phyloP scores from a whole-genome alignment of 2,329 filamentous ascomycete genomes.

The Scedosporium dehoogii region DNA sequence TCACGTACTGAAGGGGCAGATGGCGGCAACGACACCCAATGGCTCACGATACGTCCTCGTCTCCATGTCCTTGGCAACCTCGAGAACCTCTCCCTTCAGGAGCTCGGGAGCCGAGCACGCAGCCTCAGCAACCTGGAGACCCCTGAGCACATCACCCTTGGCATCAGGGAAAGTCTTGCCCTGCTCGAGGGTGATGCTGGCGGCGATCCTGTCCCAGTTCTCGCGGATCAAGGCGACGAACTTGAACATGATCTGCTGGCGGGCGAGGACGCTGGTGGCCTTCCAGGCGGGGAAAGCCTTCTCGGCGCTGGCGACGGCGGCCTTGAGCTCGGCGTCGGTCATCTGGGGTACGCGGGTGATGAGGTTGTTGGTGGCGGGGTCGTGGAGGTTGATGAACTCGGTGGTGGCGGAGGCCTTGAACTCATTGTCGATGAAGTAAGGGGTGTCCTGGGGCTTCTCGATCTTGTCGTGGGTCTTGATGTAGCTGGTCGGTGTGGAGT shows the following conservation, averaged over 20 bases:
- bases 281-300: constrained; percentile 68
- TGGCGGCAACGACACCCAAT: constrained; percentile 70
- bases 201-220: constrained; percentile 76
- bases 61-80: constrained; percentile 87
- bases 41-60: constrained; percentile 75
- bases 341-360: constrained; percentile 76
- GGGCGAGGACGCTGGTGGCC: constrained; percentile 58
- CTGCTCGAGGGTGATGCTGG: constrained; percentile 79
- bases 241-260: constrained; percentile 83
- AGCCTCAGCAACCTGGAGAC: constrained; percentile 76
- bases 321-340: constrained; percentile 66
- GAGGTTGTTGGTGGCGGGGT: constrained; percentile 78
- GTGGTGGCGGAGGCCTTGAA: constrained; percentile 59
- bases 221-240: constrained; percentile 70
- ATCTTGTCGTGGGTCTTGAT: constrained; percentile 66
- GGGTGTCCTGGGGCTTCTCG: constrained; percentile 56
- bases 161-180: constrained; percentile 83
- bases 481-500: constrained; percentile 50
- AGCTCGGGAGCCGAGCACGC: constrained; percentile 72
- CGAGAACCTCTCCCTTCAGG: constrained; percentile 72
- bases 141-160: constrained; percentile 69
- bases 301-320: constrained; percentile 64
- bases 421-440: constrained; percentile 74
- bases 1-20: constrained; percentile 72
- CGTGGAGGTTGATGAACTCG: constrained; percentile 69